phyloP scores from a whole-genome alignment of 805 yeast species.

The Barnettozyma californica region DNA sequence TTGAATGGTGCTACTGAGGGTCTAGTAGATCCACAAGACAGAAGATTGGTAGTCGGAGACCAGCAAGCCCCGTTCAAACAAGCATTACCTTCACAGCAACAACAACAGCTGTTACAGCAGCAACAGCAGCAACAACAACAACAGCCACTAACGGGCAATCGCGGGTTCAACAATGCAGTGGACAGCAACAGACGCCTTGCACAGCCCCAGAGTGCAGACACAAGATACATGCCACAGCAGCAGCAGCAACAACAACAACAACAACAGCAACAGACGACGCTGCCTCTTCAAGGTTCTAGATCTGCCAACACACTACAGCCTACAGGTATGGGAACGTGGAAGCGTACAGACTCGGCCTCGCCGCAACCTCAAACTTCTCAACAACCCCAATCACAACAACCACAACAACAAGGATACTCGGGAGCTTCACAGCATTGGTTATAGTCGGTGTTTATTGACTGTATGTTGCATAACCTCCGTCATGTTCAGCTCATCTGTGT shows the following conservation, averaged over 20 bases:
- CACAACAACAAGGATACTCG: constrained; percentile 2
- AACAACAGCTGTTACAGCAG: constrained; percentile 3
- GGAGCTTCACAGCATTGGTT: constrained; percentile 15
- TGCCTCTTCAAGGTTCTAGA: neutral
- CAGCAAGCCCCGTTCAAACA: constrained; percentile 1
- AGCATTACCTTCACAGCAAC: neutral
- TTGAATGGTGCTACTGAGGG: neutral
- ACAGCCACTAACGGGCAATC: neutral
- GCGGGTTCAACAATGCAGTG: neutral
- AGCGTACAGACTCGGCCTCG: neutral
- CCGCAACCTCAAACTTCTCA: constrained; percentile 6
- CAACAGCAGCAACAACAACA: constrained; percentile 5
- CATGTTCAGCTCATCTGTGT: neutral
- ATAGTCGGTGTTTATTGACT: constrained; percentile 1
- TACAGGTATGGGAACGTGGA: neutral
- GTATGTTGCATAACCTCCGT: neutral
- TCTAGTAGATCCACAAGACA: neutral
- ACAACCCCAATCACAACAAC: constrained; percentile 13
- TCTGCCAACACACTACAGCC: neutral
- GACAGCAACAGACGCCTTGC: constrained; percentile 1
- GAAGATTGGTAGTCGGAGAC: neutral
- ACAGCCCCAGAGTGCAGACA: neutral
- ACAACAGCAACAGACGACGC: neutral
- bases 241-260: constrained; percentile 22
- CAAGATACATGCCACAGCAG: constrained; percentile 8